Base-by-base conservation (phyloP, 1,284 basidiomycete genomes). In the Austroboletus niveus region DNA sequence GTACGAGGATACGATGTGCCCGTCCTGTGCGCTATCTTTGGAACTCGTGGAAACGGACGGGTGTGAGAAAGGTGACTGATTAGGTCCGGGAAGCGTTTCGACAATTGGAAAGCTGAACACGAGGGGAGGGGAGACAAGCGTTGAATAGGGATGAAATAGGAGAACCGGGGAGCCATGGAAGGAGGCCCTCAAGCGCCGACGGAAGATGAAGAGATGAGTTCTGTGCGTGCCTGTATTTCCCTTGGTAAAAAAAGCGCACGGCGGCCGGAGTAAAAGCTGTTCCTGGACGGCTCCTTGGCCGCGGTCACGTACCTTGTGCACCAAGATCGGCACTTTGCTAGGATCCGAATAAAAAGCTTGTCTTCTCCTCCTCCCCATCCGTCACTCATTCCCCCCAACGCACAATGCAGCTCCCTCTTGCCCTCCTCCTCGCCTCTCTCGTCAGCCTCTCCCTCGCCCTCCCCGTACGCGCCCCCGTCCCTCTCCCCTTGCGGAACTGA, bases 231-330 rank as follows among this genome's bases (percentile, higher is more conserved):
- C 59, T 60, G 60, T 45, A 57, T 55, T 55, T 53, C 54, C 62
- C 45, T 54, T 9, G 42, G 42, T 45, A 58, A 47, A 60, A 64
- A 51, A 58, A 42, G 49, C 49, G 49, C 43, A 22, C 48, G 66
- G 62, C 65, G 63, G 56, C 52, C 53, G 57, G 59, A 62, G 56
- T 9, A 42, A 29, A n/a, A 17, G 39, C 48, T 45, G 62, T 65
- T 59, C 65, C 65, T 63, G 59, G 44, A 48, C 43, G 27, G 47
- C 41, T 52, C 22, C 52, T 52, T 60, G 53, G 53, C 64, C 60
- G 45, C 54, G 42, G 56, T 45, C 47, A 41, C 50, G 34, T 36
- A 46, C 49, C 42, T 7, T 49, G 53, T 61, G 56, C 53, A 52
- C 51, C 57, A 49, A 45, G 52, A 64, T 55, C 57, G 45, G 52